Conservation (phyloP, 345 rosid genomes). For the Excoecaria cochinchinensis region DNA sequence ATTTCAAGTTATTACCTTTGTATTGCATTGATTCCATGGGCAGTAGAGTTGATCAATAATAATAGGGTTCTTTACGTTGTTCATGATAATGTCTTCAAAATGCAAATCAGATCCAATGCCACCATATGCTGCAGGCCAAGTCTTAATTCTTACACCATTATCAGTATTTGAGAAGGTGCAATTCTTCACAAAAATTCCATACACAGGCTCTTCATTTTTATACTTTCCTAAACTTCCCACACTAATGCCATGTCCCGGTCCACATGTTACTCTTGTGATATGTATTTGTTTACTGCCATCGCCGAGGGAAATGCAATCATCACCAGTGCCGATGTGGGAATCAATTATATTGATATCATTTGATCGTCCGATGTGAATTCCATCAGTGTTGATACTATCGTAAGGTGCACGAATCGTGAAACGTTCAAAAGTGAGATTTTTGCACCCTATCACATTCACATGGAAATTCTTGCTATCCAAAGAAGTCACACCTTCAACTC, state of each 20-base stretch:
- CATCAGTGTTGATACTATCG: neutral
- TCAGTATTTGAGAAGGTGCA: neutral
- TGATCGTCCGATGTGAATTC: conserved; percentile 1
- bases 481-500: neutral
- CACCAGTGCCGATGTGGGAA: neutral
- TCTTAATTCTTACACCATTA: neutral
- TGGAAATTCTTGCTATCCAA: conserved; percentile 6
- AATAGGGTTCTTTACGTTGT: neutral
- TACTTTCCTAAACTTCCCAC: conserved; percentile 4
- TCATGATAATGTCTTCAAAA: conserved; percentile 3
- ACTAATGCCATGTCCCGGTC: conserved; percentile 1
- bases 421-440: neutral
- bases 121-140: neutral
- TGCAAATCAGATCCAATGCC: neutral
- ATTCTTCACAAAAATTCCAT: neutral
- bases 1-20: neutral
- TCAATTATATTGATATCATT: neutral
- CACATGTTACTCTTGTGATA: neutral
- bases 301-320: neutral
- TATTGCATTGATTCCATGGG: neutral
- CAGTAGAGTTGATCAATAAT: neutral
- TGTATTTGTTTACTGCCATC: neutral
- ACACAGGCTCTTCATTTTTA: neutral
- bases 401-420: neutral
- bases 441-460: neutral